These are phyloP conservation scores for Bonia amplexicaulis DNA, from an alignment of 176 grass and related monocot genomes.

Conservation along the genomic window DNA sequence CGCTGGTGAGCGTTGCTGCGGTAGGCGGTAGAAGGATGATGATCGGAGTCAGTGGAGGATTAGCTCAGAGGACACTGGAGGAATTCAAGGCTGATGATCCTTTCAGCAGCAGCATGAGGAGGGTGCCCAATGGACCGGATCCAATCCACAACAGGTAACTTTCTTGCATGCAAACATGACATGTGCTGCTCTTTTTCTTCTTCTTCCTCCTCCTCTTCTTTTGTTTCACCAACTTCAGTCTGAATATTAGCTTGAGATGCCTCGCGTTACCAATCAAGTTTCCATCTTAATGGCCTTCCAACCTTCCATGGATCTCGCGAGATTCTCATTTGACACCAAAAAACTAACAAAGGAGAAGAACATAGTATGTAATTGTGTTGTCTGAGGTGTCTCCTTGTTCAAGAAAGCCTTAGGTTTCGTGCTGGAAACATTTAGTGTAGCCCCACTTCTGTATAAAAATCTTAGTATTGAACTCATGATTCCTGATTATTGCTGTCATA, in stretches of 20 bases:
- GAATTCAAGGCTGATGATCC: constrained; percentile 23
- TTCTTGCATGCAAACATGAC: background rate
- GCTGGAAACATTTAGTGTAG: background rate
- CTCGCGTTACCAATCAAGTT: background rate
- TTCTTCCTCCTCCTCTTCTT: background rate
- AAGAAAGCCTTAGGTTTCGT: background rate
- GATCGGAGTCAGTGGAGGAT: constrained; percentile 7
- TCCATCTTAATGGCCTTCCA: background rate
- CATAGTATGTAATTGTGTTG: background rate
- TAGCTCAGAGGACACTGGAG: constrained; percentile 8
- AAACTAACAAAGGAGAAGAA: background rate
- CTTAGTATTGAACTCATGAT: background rate
- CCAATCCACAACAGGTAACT: constrained; percentile 84
- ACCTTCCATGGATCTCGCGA: background rate
- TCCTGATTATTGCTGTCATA: background rate
- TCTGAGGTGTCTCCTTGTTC: background rate
- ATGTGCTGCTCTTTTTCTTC: background rate
- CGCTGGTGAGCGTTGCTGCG: background rate
- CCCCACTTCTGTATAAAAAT: background rate
- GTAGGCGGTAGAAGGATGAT: constrained; percentile 11
- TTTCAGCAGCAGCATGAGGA: constrained; percentile 50
- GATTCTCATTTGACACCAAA: background rate
- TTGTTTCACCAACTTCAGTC: background rate
- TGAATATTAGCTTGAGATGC: background rate
- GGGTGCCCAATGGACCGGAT: constrained; percentile 72